Evolutionary conservation across 208 protist species (phyloP), one percentile per base, ranked within the genome.

Genomic region (Lotmaria passim): DNA sequence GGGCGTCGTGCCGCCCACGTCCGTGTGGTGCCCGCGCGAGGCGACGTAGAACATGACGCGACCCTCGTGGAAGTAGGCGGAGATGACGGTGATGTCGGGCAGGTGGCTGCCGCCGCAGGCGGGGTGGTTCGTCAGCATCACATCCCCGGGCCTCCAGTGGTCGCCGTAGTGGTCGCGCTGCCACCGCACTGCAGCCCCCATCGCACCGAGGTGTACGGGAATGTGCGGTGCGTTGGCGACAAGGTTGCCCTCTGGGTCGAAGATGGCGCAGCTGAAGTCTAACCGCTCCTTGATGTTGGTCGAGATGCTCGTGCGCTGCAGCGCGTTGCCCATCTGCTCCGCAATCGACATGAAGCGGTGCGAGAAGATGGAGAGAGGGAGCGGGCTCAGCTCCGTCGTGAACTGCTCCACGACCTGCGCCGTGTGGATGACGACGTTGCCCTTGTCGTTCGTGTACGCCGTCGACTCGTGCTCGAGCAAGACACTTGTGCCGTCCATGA

Each of bases 311-410:
- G 98, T 99, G 31, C 96, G 82, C 79, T 98, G 97, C 43, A 99
- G 76, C 1, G 95, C 92, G 30, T 87, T 87, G 30, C 98, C 98
- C 98, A 99, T 99, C 76, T 99, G 98, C 78, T 99, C 98, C 12
- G 98, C 98, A 61, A 99, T 98, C 43, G 81, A 90, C 98, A 99
- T 99, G 79, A 99, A 99, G 28, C 96, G 83, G 74, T 99, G 93
- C 41, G 79, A 79, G 65, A 98, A 98, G 30, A 99, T 91, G 30
- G 91, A 96, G 11, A 99, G 82, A 28, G 79, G 71, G 30, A 99
- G 90, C 23, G 90, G 81, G 52, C 52, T 57, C n/a, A 98, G 66
- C 21, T 83, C 75, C 2, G 80, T 89, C 7, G 74, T 81, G 56
- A 84, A 77, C 43, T 79, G 71, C 55, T 85, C 73, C 36, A 79